Base-by-base conservation (phyloP, 2,329 filamentous ascomycete species). In the Cercospora brassicicola region DNA sequence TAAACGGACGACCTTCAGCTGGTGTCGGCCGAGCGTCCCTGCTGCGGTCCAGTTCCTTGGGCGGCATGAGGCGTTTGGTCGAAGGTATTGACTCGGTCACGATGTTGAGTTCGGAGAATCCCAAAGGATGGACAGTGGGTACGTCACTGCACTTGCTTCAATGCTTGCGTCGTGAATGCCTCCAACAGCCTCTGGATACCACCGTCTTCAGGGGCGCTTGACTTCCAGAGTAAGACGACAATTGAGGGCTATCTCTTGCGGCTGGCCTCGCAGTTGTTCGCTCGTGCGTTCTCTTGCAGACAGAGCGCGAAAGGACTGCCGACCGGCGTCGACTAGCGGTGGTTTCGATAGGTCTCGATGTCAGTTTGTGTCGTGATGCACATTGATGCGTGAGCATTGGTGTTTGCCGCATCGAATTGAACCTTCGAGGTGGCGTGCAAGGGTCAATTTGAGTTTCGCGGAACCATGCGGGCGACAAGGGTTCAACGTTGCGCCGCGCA, bases 381-480 rank as follows among this genome's bases (percentile, higher is more conserved):
- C 36, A n/a, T 42, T 42, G 36, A 42, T 42, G 36, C 36, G 36
- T 42, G 36, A 42, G 36, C 36, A 42, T 42, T 42, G 36, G 36
- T 39, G 36, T 39, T 39, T 39, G 36, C 36, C 36, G 36, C 36
- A 11, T 15, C 36, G 33, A 64, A 64, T 31, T 57, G 48, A 33
- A 45, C 23, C 11, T 56, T 23, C 10, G n/a, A 60, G 30, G 36
- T 48, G 36, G 20, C n/a, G 59, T 48, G 23, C 23, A 45, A 6
- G 13, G 31, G 8, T 23, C 59, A 33, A 28, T 45, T 61, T 48
- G 59, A 61, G 59, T 61, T 61, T 28, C 33, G 36, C 36, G 59
- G 59, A 61, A 28, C 59, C 59, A 48, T 9, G 59, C 59, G 59
- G 36, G 33, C 36, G 42, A 36, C 36, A 48, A 36, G 59, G 18